Evolutionary conservation across 805 yeast genomes (phyloP).

Genomic region (Zygosaccharomyces pseudorouxii): DNA sequence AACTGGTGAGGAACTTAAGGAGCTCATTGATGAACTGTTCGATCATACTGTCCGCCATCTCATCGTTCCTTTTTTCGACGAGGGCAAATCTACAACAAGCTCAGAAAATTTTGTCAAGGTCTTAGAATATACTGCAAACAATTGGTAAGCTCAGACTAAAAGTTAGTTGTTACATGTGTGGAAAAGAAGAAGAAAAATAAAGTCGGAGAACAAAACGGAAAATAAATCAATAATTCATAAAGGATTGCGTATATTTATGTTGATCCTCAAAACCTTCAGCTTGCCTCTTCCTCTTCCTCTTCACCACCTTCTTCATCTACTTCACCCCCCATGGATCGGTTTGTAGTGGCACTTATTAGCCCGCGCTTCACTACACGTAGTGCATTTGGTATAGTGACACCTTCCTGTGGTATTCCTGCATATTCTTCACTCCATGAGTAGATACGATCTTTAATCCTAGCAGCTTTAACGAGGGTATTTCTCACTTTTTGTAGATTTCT

Average conservation of each 20-base stretch:
- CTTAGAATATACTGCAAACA: slow-evolving; percentile 35
- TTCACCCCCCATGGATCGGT: slow-evolving; percentile 25
- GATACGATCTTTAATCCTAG: slow-evolving; percentile 64
- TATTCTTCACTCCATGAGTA: slow-evolving; percentile 83
- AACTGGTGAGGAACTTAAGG: slow-evolving; percentile 75
- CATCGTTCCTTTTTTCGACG: slow-evolving; percentile 46
- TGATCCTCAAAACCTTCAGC: neutral
- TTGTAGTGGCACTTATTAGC: slow-evolving; percentile 35
- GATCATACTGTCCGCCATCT: slow-evolving; percentile 47
- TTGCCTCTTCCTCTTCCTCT: slow-evolving; percentile 13
- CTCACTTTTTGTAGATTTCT: slow-evolving; percentile 71
- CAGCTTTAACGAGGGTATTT: slow-evolving; percentile 72
- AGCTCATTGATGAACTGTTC: slow-evolving; percentile 61
- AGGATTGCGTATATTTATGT: neutral
- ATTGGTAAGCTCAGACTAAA: slow-evolving; percentile 30
- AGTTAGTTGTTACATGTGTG: neutral
- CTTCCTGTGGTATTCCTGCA: slow-evolving; percentile 56
- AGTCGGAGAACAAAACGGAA: too few species aligned
- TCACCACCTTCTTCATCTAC: slow-evolving; percentile 32
- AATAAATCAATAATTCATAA: neutral
- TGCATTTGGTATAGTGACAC: slow-evolving; percentile 37
- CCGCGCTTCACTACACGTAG: slow-evolving; percentile 36
- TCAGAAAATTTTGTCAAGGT: slow-evolving; percentile 38
- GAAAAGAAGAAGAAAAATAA: too few species aligned
- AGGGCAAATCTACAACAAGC: slow-evolving; percentile 6